Evolutionary conservation across 2,329 filamentous ascomycete genomes (phyloP).

Genomic region (Ilyonectria mors-panacis): DNA sequence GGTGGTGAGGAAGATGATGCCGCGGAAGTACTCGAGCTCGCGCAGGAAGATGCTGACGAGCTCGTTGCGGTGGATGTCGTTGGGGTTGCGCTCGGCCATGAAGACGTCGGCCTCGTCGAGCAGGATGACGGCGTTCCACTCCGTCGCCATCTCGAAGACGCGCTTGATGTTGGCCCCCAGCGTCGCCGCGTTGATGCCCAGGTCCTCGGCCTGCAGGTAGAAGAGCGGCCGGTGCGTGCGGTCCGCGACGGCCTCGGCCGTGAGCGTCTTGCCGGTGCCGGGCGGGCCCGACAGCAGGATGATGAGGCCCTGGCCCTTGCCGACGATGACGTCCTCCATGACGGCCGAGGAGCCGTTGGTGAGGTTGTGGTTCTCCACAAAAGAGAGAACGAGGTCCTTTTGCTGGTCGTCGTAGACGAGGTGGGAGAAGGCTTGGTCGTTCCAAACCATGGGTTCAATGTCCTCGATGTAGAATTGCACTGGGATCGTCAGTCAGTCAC

Average conservation of each 20-base stretch:
- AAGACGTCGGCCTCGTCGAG: constrained; percentile 70
- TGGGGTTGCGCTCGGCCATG: constrained; percentile 61
- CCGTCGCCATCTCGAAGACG: constrained; percentile 63
- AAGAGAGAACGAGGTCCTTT: constrained; percentile 63
- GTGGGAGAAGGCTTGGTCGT: constrained; percentile 61
- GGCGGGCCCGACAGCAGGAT: constrained; percentile 62
- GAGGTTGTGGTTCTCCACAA: constrained; percentile 60
- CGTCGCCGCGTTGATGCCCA: constrained; percentile 60
- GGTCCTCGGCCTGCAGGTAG: constrained; percentile 62
- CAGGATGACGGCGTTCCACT: constrained; percentile 66
- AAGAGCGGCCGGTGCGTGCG: constrained; percentile 61
- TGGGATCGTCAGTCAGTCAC: constrained; percentile 28
- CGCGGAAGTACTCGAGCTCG: constrained; percentile 62
- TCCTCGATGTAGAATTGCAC: constrained; percentile 59
- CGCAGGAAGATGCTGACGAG: constrained; percentile 64
- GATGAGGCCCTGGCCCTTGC: constrained; percentile 62
- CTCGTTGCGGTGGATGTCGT: constrained; percentile 64
- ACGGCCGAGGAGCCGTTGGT: constrained; percentile 34
- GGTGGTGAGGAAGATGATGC: constrained; percentile 63
- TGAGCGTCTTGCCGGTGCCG: constrained; percentile 64
- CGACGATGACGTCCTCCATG: constrained; percentile 59
- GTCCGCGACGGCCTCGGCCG: constrained; percentile 61
- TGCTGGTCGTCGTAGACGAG: constrained; percentile 64
- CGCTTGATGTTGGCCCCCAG: constrained; percentile 64
- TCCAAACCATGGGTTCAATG: constrained; percentile 60